Evolutionary conservation across 805 yeast species (phyloP), one percentile per base, ranked within the genome.

Genomic region (Candida corydali): DNA sequence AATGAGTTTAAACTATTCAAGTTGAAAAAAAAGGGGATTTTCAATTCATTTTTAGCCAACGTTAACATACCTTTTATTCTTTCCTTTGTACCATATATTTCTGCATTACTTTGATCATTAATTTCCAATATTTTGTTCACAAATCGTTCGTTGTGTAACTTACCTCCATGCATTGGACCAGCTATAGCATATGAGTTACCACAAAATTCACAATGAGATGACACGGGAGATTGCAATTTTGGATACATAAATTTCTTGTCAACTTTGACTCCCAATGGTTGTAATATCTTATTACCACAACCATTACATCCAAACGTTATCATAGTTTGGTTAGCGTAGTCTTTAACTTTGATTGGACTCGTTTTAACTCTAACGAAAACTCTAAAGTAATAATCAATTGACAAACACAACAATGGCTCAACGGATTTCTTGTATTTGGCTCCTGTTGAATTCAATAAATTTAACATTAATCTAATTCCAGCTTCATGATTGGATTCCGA

Each of bases 51-150:
- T 26, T 57, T 52, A 4, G 97, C 98, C 52, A 91, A 65, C 0
- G 93, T 85, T 20, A 88, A 64, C 98, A 93, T 93, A 10, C 98
- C 98, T 55, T 80, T 79, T 29, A 93, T 86, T 54, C 99, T 73
- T 40, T 84, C 34, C 17, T 75, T 69, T 0, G 99, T 93, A 32
- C 82, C 83, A 57, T 86, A 93, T 0, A 74, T 68, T 4, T 69
- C 73, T 18, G 69, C 69, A 38, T 73, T 78, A 16, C 78, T 70
- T 9, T 9, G 5, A 7, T 58, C 58, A 17, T 58, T 52, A n/a
- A 29, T 25, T n/a, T 70, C 65, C 37, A 86, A 68, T 31, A 89
- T 70, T 45, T 68, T 75, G 18, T 76, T 68, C 29, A 91, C 68
- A 50, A 91, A 93, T 14, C 72, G 76, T 17, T 57, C 54, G 52